Conservation (phyloP, 352 stramenopile species). For the Globisporangium irregulare region DNA sequence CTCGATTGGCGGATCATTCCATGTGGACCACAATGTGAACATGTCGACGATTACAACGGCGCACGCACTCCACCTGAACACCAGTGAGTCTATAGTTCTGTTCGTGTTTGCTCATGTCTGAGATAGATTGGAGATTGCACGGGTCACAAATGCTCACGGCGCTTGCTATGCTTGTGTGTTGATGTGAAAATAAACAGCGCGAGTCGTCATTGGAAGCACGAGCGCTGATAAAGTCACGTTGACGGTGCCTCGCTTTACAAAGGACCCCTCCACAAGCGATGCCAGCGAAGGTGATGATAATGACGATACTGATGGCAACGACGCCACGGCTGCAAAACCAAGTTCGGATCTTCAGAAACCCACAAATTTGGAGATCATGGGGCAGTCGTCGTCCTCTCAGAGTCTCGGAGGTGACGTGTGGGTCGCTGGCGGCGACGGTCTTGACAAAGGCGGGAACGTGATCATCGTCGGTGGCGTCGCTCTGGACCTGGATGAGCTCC, state of each 20-base stretch:
- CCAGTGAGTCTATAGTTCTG: constrained; percentile 22
- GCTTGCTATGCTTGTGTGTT: not conserved
- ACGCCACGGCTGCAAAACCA: constrained; percentile 2
- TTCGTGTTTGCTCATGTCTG: not conserved
- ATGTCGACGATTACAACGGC: constrained; percentile 38
- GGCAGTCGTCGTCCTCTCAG: constrained; percentile 47
- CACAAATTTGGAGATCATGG: constrained; percentile 47
- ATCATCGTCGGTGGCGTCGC: constrained; percentile 41
- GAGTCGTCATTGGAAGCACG: constrained; percentile 21
- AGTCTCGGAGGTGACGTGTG: constrained; percentile 49
- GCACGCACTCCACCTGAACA: constrained; percentile 46
- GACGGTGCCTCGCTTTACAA: constrained; percentile 6
- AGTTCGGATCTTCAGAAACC: constrained; percentile 20
- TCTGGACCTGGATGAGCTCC: constrained; percentile 20
- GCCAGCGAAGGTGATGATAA: constrained; percentile 1
- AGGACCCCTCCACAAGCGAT: not conserved
- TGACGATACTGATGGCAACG: constrained; percentile 3
- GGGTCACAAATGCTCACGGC: not conserved
- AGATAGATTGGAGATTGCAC: not conserved
- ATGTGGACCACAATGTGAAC: constrained; percentile 44
- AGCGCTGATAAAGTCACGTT: constrained; percentile 18
- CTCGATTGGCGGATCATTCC: constrained; percentile 37
- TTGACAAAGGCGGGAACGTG: constrained; percentile 43
- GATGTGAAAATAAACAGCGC: constrained; percentile 5
- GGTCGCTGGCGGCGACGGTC: constrained; percentile 50